These are phyloP conservation scores for Delphinella strobiligena DNA, from an alignment of 2,329 filamentous ascomycete species.

Conservation along the genomic window DNA sequence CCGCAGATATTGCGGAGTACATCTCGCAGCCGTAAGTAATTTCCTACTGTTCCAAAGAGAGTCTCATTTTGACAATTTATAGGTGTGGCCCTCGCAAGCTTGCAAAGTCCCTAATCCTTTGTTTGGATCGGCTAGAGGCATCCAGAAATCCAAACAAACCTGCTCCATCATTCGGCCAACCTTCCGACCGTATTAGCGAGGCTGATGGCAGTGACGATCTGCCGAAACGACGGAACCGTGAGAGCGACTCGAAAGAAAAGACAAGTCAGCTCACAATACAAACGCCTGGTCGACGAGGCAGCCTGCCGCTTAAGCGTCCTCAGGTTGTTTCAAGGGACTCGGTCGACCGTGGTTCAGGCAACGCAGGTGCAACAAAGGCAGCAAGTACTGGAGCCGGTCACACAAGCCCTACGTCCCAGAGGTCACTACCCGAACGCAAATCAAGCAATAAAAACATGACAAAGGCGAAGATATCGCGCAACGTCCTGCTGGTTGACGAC, in stretches of 20 bases:
- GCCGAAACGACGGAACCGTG: too few species aligned
- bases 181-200: not conserved
- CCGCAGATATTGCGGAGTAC: slow-evolving; percentile 1
- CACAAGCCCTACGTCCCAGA: not conserved
- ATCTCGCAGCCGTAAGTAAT: slow-evolving; percentile 5
- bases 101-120: slow-evolving; percentile 9
- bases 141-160: not conserved
- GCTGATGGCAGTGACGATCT: not conserved
- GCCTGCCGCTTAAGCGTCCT: too few species aligned
- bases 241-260: not conserved
- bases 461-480: not conserved
- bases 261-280: too few species aligned
- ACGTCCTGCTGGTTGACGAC: slow-evolving; percentile 14
- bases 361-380: too few species aligned
- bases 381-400: too few species aligned
- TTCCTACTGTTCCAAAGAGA: not conserved
- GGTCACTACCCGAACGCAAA: not conserved
- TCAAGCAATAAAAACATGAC: not conserved
- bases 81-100: slow-evolving; percentile 12
- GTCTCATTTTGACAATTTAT: not conserved
- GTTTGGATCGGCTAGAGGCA: slow-evolving; percentile 3
- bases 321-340: too few species aligned
- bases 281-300: too few species aligned
- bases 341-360: too few species aligned
- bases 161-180: not conserved